Evolutionary conservation across 768 basidiomycete species (phyloP).

Genomic region (Kwoniella sp.): DNA sequence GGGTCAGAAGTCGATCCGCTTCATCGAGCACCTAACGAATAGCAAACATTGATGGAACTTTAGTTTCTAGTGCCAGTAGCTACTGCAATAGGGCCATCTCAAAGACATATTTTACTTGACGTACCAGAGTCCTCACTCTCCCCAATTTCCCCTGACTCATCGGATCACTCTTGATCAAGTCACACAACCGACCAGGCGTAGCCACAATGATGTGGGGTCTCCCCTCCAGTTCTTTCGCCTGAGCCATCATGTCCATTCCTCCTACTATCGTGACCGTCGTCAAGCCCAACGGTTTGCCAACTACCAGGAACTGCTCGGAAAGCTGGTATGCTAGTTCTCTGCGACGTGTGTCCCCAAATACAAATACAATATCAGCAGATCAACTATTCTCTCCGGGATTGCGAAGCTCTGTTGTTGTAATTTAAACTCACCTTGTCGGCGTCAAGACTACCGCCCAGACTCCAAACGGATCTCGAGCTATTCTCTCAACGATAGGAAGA

Average conservation of each 20-base stretch:
- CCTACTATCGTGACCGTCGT: conserved; percentile 89
- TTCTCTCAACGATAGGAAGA: conserved; percentile 84
- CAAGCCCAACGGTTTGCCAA: conserved; percentile 78
- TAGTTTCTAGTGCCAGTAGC: too few species aligned
- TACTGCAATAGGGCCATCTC: too few species aligned
- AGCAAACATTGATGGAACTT: too few species aligned
- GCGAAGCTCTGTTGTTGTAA: too few species aligned
- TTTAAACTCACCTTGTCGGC: conserved; percentile 74
- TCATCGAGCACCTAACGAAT: conserved; percentile 98
- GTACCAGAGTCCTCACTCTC: conserved; percentile 80
- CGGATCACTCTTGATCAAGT: conserved; percentile 71
- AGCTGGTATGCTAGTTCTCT: conserved; percentile 98
- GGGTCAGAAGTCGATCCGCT: conserved; percentile 86
- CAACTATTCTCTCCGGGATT: neutral
- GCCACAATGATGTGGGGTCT: conserved; percentile 93
- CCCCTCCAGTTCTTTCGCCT: conserved; percentile 80
- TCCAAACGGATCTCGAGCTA: conserved; percentile 87
- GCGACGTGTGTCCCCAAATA: conserved; percentile 1
- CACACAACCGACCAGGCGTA: conserved; percentile 92
- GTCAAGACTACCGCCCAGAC: conserved; percentile 91
- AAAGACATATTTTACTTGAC: too few species aligned
- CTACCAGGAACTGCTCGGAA: conserved; percentile 88
- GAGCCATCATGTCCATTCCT: conserved; percentile 97
- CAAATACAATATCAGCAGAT: neutral
- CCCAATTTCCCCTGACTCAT: conserved; percentile 74